phyloP scores from a whole-genome alignment of 768 basidiomycete genomes.

The Termitomyces titanicus region DNA sequence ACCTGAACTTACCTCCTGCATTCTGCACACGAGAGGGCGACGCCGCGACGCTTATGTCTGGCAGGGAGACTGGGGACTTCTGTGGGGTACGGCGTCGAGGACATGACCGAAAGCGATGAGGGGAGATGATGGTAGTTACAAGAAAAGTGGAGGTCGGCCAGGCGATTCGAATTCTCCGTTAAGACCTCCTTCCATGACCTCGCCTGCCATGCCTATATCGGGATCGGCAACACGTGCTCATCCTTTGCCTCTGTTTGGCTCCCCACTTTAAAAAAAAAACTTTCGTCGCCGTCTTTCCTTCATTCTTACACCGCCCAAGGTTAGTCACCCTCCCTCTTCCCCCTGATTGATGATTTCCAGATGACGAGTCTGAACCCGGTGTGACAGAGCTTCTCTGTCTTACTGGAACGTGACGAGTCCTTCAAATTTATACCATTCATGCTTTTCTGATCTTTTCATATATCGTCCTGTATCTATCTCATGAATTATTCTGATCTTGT shows the following conservation, averaged over 20 bases:
- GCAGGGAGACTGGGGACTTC: conserved; percentile 19
- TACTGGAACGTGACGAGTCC: conserved; percentile 58
- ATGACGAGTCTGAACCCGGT: conserved; percentile 79
- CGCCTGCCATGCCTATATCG: neutral
- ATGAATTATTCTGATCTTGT: conserved; percentile 16
- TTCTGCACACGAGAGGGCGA: conserved; percentile 63
- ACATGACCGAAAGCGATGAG: conserved; percentile 11
- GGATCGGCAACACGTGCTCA: neutral
- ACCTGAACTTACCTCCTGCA: conserved; percentile 51
- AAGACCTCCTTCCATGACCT: conserved; percentile 11
- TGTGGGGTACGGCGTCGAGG: conserved; percentile 19
- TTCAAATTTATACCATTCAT: conserved; percentile 82
- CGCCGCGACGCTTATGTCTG: conserved; percentile 48
- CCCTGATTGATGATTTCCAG: conserved; percentile 40
- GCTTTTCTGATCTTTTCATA: conserved; percentile 67
- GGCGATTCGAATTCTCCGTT: conserved; percentile 26
- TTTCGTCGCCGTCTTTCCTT: conserved; percentile 12
- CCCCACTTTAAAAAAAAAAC: conserved; percentile 14
- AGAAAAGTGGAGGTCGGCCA: conserved; percentile 20
- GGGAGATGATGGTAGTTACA: conserved; percentile 24
- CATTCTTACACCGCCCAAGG: conserved; percentile 14
- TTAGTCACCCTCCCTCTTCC: conserved; percentile 15
- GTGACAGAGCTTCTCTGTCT: conserved; percentile 58
- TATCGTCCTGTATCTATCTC: conserved; percentile 15
- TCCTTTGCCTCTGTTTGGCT: conserved; percentile 24